Conservation (phyloP, 2,329 filamentous ascomycete species). For the Diaporthe helianthi region DNA sequence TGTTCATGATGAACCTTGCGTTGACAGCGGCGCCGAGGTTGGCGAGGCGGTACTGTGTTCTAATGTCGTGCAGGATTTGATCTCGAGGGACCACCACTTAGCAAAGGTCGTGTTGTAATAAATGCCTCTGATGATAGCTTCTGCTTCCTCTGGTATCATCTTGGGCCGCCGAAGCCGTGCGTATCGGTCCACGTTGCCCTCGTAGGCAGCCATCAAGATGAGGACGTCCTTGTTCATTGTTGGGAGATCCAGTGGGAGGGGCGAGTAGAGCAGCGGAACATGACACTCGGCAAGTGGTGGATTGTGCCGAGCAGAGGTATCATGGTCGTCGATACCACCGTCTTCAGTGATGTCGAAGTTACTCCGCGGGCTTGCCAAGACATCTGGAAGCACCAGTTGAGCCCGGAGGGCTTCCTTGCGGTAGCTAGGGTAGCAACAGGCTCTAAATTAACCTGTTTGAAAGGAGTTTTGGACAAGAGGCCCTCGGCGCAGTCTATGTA, state of each 20-base stretch:
- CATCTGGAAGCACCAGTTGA: too few species aligned
- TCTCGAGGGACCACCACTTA: background rate
- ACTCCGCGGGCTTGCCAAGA: too few species aligned
- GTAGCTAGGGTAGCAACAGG: too few species aligned
- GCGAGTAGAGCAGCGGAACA: background rate
- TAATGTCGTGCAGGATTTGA: background rate
- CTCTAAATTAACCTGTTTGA: too few species aligned
- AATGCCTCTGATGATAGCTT: background rate
- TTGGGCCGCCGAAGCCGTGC: background rate
- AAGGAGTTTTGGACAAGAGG: too few species aligned
- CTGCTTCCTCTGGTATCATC: background rate
- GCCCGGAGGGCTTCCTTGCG: too few species aligned
- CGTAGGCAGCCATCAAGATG: slow-evolving; percentile 13
- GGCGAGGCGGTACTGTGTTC: background rate
- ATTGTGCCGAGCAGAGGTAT: background rate
- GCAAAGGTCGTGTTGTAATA: background rate
- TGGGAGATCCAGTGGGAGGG: background rate
- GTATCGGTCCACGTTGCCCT: slow-evolving; percentile 16
- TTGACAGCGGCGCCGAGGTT: background rate
- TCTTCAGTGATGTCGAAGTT: background rate
- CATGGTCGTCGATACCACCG: background rate
- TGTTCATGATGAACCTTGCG: background rate
- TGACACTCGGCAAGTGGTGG: background rate
- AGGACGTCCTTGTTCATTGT: background rate
- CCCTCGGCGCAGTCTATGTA: too few species aligned